Percentiles rank a stretch among this genome's conserved stretches.
Conservation (phyloP, 495 filamentous ascomycete genomes). For the Pseudotulostoma volvatum region DNA sequence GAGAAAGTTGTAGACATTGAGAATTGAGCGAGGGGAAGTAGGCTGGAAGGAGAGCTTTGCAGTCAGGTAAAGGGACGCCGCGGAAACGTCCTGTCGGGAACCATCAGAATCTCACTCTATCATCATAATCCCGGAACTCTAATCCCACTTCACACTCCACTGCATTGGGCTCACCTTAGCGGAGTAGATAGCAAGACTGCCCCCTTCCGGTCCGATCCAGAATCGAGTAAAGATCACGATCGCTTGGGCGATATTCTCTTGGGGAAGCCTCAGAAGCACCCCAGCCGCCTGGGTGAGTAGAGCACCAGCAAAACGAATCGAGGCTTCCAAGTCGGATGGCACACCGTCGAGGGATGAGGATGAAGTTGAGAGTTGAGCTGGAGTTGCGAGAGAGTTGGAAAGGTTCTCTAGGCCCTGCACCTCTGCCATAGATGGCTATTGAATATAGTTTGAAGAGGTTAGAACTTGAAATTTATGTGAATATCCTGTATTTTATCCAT, state of each 20-base stretch:
- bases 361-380: constrained; percentile 58
- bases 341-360: constrained; percentile 52
- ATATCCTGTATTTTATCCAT: too few relatives aligned
- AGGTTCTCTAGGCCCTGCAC: constrained; percentile 35
- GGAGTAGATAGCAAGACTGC: constrained; percentile 40
- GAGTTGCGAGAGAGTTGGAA: constrained; percentile 74
- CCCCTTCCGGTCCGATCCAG: constrained; percentile 55
- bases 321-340: constrained; percentile 60
- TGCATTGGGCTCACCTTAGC: constrained; percentile 30
- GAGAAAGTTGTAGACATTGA: constrained; percentile 75
- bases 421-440: too few relatives aligned
- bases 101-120: not conserved
- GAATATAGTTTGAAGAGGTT: too few relatives aligned
- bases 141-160: not conserved
- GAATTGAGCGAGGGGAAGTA: constrained; percentile 56
- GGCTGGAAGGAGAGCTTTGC: constrained; percentile 72
- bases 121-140: not conserved
- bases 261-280: constrained; percentile 67
- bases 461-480: too few relatives aligned
- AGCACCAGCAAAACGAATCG: constrained; percentile 37
- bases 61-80: constrained; percentile 63
- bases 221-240: constrained; percentile 80
- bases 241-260: constrained; percentile 77
- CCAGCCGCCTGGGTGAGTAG: constrained; percentile 80
- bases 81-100: constrained; percentile 58